Base-by-base conservation (phyloP, 371 early-diverging fungal species). In the Mortierella sp. region DNA sequence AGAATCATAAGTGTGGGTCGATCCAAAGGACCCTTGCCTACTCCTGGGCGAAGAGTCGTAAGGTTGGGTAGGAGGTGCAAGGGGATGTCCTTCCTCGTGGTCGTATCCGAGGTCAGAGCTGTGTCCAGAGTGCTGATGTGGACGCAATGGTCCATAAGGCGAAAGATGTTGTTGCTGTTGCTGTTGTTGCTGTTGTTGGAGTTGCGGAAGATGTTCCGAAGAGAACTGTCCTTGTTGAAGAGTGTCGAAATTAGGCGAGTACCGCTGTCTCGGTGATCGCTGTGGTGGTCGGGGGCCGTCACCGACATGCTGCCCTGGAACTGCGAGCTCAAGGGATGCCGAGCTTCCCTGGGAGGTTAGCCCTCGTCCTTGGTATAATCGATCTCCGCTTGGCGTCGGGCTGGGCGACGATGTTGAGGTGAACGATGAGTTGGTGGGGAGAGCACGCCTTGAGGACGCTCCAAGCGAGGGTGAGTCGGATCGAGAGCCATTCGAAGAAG, bases 341-440 rank as follows among this genome's bases (percentile, higher is more conserved):
- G 73, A 66, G 61, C 80, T 80, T 10, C 76, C 80, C 4, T 76
- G 76, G 26, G 55, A 53, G 16, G 37, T 43, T 9, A 66, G 26
- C 13, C 74, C 52, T 48, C 74, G 70, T 70, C 72, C 75, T 22
- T 82, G 82, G 74, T 77, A 65, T 74, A 73, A 31, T 77, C 82
- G 71, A 61, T 82, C 82, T 26, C 48, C 29, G 9, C 71, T 71
- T 11, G 74, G 70, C 9, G 64, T 44, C 64, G 81, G 74, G 10
- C 64, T 68, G 10, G 55, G 50, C 52, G 80, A 76, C 7, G 82
- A 74, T 19, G 75, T 44, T 61, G 74, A 74, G 74, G 71, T 63
- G 66, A 77, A 74, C 19, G 82, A 77, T 77, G 82, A 43, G 68
- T 82, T 82, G 55, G 74, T 61, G 34, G 78, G 53, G 50, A 74